Base-by-base conservation (phyloP, 2,329 filamentous ascomycete species). In the Cercospora nicotianae region DNA sequence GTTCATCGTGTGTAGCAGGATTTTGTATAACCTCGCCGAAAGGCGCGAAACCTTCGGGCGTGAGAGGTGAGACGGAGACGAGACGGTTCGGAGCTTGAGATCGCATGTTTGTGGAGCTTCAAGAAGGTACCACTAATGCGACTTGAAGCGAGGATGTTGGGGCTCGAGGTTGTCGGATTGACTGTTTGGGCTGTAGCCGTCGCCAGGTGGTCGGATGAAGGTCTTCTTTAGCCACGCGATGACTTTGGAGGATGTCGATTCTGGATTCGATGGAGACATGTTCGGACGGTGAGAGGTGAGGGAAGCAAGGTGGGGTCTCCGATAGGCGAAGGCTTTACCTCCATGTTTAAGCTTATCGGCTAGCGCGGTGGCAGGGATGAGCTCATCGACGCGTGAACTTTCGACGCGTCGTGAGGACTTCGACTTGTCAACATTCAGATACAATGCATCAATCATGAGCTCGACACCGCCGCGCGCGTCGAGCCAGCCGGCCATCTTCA, bases 1-100 rank as follows among this genome's bases (percentile, higher is more conserved):
- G 28, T 39, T 66, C 65, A 85, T 80, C 71, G 77, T 78, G 71
- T 88, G 77, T 75, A 83, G 80, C 53, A 86, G 85, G 69, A 77
- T 94, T 92, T 77, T 89, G 83, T 73, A 97, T 87, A 58, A 95
- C 92, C 65, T 91, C 90, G 77, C 95, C 95, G 79, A 96, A 99
- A 53, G 87, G 85, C 13, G 88, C 83, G 80, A 97, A 98, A 63
- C 87, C 81, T 4, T 84, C 81, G 57, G 87, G 85, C 8, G 51
- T 58, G 10, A 64, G 53, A n/a, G 62, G n/a, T 6, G 62, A 39
- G 20, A 36, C 6, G 36, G 51, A 18, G 1, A 64, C 13, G 51
- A 23, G 30, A 7, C 53, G 31, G 23, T 59, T 31, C 1, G 53
- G 51, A 36, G 62, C 33, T 45, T 59, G 62, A 31, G 51, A 64